Conservation (phyloP, 768 basidiomycete genomes). For the Macrolepiota albuminosa region DNA sequence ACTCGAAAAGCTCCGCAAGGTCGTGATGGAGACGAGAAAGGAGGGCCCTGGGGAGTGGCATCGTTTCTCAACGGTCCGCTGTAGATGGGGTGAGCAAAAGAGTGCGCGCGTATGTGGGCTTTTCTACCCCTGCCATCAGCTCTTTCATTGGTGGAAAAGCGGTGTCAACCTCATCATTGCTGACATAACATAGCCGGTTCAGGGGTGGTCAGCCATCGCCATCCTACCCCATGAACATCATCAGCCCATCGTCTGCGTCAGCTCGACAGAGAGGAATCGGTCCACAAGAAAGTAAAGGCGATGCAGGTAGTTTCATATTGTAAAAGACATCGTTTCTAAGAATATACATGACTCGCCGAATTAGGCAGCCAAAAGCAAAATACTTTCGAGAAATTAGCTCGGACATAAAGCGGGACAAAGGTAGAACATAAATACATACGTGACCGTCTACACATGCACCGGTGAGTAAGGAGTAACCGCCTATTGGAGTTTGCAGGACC, state of each 20-base stretch:
- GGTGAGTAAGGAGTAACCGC: not conserved
- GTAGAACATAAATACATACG: not conserved
- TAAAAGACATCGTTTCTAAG: not conserved
- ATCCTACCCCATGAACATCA: too few species aligned
- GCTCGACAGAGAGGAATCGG: not conserved
- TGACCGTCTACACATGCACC: not conserved
- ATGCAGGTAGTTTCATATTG: not conserved
- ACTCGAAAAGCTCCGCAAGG: constrained; percentile 34
- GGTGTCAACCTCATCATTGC: constrained; percentile 6
- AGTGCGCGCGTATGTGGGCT: constrained; percentile 1
- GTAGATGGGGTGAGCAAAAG: not conserved
- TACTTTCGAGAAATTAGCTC: not conserved
- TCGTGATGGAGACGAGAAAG: constrained; percentile 35
- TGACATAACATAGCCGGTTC: constrained; percentile 9
- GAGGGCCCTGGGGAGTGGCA: constrained; percentile 19
- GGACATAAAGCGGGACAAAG: not conserved
- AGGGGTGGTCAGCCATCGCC: not conserved
- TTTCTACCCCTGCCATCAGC: constrained; percentile 10
- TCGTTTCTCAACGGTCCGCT: not conserved
- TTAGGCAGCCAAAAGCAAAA: not conserved
- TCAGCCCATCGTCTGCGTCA: not conserved
- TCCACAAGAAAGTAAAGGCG: too few species aligned
- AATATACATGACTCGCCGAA: not conserved
- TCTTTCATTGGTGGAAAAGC: constrained; percentile 8
- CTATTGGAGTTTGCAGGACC: not conserved